Evolutionary conservation across 2,329 filamentous ascomycete genomes (phyloP), one percentile per base, ranked within the genome.

Genomic region (Ophiostoma perfectum): DNA sequence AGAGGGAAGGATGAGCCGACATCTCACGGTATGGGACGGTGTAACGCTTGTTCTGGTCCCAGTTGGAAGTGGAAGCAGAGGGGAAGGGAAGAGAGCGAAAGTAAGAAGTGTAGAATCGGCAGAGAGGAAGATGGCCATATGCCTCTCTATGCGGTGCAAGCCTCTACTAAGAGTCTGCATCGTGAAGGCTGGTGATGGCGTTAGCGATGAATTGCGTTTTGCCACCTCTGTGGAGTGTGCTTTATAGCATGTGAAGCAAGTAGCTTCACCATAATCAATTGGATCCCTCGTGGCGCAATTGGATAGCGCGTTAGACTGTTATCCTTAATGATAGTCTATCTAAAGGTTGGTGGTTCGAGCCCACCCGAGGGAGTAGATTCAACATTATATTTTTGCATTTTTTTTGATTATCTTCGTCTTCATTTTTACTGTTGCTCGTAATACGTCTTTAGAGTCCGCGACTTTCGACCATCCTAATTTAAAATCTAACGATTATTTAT

Each of bases 241-340:
- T 63, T 42, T 63, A 63, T 63, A 63, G 7, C 1, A 4, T 7
- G 1, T 5, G 3, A 5, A 11, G 2, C 16, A 2, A 3, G 2
- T 1, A 3, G 2, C 8, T 42, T 2, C 38, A 63, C 38, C 39
- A 42, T 42, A 63, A 42, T 42, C 58, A 66, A 64, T 27, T 42
- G 38, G 36, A 63, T 72, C 71, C 71, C 71, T 70, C 68, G 71
- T 72, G 71, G 71, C 71, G 71, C 71, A 72, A 72, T 72, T 72
- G 71, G 71, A 66, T 72, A 72, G 71, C 71, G 71, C 71, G 71
- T 72, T 70, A 72, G 71, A 72, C 71, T 72, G 71, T 72, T 72
- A 72, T 67, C 66, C 45, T 27, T 14, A n/a, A 67, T 70, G 67
- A 67, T 65, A 68, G 71, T 71, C 65, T 69, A 72, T 72, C 71